A percentile compares a stretch with the other conserved stretches of the same genome.
These are phyloP conservation scores for Lophiotrema nucula DNA, from an alignment of 495 filamentous ascomycete species.

Conservation along the genomic window DNA sequence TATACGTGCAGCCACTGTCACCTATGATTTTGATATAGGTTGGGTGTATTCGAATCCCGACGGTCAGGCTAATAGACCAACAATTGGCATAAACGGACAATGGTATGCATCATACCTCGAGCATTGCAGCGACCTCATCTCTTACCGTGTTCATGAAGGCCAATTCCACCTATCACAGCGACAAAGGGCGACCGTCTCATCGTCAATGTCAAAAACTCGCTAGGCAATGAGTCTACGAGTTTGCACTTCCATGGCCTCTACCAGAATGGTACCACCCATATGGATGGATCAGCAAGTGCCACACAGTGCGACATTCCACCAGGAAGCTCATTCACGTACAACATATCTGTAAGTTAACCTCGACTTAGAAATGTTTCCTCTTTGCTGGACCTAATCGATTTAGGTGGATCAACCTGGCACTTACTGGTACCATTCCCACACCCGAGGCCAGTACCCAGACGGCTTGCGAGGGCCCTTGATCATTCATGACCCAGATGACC, in stretches of 20 bases:
- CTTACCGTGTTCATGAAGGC: too few species aligned
- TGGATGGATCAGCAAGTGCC: slow-evolving; percentile 28
- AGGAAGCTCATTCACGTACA: slow-evolving; percentile 33
- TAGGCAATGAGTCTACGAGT: slow-evolving; percentile 46
- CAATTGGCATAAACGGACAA: slow-evolving; percentile 45
- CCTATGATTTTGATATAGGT: slow-evolving; percentile 73
- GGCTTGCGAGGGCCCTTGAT: slow-evolving; percentile 30
- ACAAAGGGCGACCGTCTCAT: slow-evolving; percentile 30
- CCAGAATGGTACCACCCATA: slow-evolving; percentile 28
- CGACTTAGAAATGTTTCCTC: slow-evolving; percentile 63
- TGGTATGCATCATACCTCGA: too few species aligned
- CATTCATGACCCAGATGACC: slow-evolving; percentile 28
- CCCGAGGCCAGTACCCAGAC: slow-evolving; percentile 30
- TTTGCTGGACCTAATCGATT: slow-evolving; percentile 19
- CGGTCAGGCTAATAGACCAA: slow-evolving; percentile 61
- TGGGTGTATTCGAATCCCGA: slow-evolving; percentile 85
- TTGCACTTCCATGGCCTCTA: slow-evolving; percentile 34
- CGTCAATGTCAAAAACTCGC: slow-evolving; percentile 34
- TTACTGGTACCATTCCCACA: slow-evolving; percentile 36
- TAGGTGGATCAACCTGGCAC: slow-evolving; percentile 38
- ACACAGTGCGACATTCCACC: slow-evolving; percentile 42
- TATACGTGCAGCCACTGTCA: slow-evolving; percentile 59
- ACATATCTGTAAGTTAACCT: slow-evolving; percentile 62
- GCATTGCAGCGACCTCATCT: too few species aligned
- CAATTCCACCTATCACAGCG: slow-evolving; percentile 24